Base-by-base conservation (phyloP, 495 filamentous ascomycete genomes). In the Massariosphaeria phaeospora region DNA sequence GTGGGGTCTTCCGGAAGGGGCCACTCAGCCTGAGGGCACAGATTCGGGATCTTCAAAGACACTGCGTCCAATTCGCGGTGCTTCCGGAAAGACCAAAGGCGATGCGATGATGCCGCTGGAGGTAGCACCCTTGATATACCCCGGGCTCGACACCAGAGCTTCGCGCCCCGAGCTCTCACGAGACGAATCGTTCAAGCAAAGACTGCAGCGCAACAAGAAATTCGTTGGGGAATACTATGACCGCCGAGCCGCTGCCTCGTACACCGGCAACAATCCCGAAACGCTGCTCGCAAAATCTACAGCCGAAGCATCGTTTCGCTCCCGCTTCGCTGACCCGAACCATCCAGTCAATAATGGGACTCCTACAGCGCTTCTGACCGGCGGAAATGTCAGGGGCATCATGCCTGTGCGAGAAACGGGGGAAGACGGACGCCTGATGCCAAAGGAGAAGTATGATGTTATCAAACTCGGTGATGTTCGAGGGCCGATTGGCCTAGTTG, bases 141-240 rank as follows among this genome's bases (percentile, higher is more conserved):
- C 51, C 1, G 48, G 48, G 7, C 35, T 51, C 11, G 48, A 51
- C 8, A 23, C 27, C 24, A 15, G 39, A 21, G 17, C 33, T 5
- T 18, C 24, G 33, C 48, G 48, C 9, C 48, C 48, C 4, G 10
- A 39, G 6, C 26, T 47, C 17, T 20, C 12, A 15, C 26, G 41
- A 5, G 30, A 55, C 23, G 51, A 47, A 24, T 27, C 13, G 12
- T 55, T 55, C 41, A 55, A 55, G 21, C 41, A 31, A 12, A 27
- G 51, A 9, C 30, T 55, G 17, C 13, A 27, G 27, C 40, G 51
- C 30, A 55, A 55, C 51, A 46, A 47, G 18, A 15, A 38, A n/a
- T 55, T 45, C 15, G 41, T 55, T 4, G 51, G 25, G 13, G 51
- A 55, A 4, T 55, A 55, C 31, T 55, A 46, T 23, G 51, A 55